phyloP scores from a whole-genome alignment of 768 basidiomycete species.

The Clitopilus passeckerianus region DNA sequence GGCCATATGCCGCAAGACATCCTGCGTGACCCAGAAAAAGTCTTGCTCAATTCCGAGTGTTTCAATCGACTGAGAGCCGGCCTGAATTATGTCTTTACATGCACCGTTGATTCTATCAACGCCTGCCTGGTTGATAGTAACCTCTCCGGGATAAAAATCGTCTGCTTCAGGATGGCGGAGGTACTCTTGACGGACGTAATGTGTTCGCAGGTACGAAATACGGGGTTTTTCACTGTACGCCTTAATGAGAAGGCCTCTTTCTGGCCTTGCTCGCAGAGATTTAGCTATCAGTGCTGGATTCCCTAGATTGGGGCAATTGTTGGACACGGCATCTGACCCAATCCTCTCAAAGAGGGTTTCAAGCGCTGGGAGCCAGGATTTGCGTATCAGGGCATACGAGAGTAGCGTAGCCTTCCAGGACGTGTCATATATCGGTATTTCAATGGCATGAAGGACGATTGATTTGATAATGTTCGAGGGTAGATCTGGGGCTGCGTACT shows the following conservation, averaged over 20 bases:
- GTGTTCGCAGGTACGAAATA: too few relatives aligned
- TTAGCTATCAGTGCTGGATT: not conserved
- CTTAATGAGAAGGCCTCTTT: not conserved
- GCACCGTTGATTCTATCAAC: too few relatives aligned
- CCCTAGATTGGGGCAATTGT: not conserved
- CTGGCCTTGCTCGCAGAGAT: not conserved
- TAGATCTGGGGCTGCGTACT: too few relatives aligned
- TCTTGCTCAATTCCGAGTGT: too few relatives aligned
- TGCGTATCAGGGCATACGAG: not conserved
- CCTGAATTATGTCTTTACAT: too few relatives aligned
- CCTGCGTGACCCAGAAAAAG: too few relatives aligned
- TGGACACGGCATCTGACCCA: not conserved
- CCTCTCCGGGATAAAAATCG: too few relatives aligned
- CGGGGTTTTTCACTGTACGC: not conserved
- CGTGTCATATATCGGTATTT: not conserved
- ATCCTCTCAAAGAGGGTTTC: not conserved
- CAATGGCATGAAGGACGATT: not conserved
- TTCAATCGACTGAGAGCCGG: too few relatives aligned
- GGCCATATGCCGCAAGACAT: too few relatives aligned
- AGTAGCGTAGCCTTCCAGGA: not conserved
- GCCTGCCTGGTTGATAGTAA: too few relatives aligned
- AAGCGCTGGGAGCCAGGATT: not conserved
- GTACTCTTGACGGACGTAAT: too few relatives aligned
- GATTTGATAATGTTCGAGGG: not conserved
- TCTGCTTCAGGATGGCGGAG: too few relatives aligned